phyloP scores from a whole-genome alignment of 331 rosid genomes.

The Acacia pycnantha region DNA sequence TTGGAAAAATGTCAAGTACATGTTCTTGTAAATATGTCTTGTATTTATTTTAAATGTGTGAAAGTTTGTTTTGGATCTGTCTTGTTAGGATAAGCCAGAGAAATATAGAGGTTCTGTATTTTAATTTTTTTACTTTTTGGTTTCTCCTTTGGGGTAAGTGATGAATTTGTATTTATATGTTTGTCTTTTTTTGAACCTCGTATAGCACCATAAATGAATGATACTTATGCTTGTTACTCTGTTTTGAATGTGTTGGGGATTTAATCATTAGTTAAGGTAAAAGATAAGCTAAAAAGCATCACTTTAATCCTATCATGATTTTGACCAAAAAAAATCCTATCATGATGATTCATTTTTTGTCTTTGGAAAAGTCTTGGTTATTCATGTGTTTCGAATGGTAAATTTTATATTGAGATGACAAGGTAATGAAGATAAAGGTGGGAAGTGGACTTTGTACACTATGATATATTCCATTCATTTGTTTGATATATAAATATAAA shows the following conservation, averaged over 20 bases:
- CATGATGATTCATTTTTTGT: too few species aligned
- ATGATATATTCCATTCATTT: too few species aligned
- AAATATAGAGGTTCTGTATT: not conserved
- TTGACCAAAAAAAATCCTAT: too few species aligned
- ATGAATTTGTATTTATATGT: slow-evolving; percentile 21
- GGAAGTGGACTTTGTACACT: too few species aligned
- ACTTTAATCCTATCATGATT: too few species aligned
- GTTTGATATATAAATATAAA: too few species aligned
- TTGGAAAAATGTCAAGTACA: slow-evolving; percentile 25
- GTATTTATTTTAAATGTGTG: slow-evolving; percentile 3
- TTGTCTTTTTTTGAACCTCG: slow-evolving; percentile 4
- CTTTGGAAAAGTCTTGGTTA: too few species aligned
- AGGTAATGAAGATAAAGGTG: too few species aligned
- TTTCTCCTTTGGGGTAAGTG: not conserved
- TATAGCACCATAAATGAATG: not conserved
- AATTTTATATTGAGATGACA: too few species aligned
- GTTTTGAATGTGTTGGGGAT: not conserved
- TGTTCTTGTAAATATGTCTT: slow-evolving; percentile 39
- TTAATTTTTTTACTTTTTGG: not conserved
- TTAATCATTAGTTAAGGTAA: not conserved
- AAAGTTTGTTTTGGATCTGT: slow-evolving; percentile 26
- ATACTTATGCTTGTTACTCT: not conserved
- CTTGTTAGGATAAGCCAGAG: slow-evolving; percentile 23
- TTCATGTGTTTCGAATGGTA: too few species aligned
- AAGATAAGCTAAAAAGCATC: too few species aligned